Evolutionary conservation across 345 rosid genomes (phyloP).

Genomic region (Melastoma malabathricum): DNA sequence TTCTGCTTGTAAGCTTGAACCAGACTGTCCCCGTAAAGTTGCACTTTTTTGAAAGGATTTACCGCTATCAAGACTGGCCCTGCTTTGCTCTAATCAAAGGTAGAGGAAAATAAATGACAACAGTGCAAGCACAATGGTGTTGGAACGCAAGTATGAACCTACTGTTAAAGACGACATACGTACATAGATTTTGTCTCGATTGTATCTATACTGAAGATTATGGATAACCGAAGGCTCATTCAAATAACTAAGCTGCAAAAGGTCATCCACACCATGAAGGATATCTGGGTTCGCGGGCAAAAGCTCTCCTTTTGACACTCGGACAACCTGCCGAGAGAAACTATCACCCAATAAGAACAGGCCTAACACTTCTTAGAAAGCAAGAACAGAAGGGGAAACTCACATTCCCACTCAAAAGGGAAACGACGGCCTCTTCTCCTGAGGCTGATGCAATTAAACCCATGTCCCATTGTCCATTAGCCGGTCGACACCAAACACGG

Average conservation of each 20-base stretch:
- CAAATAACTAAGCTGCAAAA: constrained; percentile 82
- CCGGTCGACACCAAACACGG: constrained; percentile 61
- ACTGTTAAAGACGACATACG: constrained; percentile 19
- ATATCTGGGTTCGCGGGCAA: constrained; percentile 93
- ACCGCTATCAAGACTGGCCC: constrained; percentile 82
- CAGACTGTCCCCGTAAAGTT: constrained; percentile 48
- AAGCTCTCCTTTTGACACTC: constrained; percentile 58
- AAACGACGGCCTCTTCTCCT: constrained; percentile 53
- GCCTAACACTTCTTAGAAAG: background rate
- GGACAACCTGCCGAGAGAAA: constrained; percentile 41
- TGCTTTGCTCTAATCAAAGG: constrained; percentile 58
- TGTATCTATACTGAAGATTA: constrained; percentile 65
- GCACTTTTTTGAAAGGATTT: constrained; percentile 70
- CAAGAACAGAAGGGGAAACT: constrained; percentile 14
- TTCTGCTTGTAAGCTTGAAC: constrained; percentile 50
- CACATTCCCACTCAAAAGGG: constrained; percentile 54
- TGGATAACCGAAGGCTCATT: constrained; percentile 90
- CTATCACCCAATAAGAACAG: no score
- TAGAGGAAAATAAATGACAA: constrained; percentile 4
- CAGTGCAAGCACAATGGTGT: no score
- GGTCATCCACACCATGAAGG: constrained; percentile 79
- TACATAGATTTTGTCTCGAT: constrained; percentile 72
- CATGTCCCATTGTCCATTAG: constrained; percentile 52
- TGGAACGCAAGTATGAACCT: no score
- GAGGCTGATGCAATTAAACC: constrained; percentile 67